Conservation (phyloP, 2,329 filamentous ascomycete species). For the Coniochaeta sp. region DNA sequence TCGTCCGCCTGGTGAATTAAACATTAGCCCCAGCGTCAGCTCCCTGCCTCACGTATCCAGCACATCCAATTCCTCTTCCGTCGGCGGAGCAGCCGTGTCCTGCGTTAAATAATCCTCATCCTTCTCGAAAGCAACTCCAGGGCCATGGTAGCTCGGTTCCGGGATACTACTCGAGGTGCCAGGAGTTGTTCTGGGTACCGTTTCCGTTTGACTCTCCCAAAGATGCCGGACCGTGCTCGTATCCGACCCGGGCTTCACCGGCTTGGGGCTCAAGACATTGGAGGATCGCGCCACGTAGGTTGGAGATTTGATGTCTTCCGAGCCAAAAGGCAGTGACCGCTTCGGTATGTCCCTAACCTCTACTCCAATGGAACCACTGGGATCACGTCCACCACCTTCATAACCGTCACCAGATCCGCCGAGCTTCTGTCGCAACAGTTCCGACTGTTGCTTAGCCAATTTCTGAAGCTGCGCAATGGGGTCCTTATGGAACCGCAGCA, state of each 20-base stretch:
- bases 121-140: conserved; percentile 44
- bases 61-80: conserved; percentile 32
- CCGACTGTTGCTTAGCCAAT: conserved; percentile 59
- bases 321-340: conserved; percentile 45
- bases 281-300: conserved; percentile 34
- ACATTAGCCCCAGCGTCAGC: background rate
- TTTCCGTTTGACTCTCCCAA: conserved; percentile 12
- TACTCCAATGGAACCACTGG: conserved; percentile 4
- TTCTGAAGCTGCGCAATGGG: conserved; percentile 63
- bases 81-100: conserved; percentile 29
- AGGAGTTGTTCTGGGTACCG: conserved; percentile 5
- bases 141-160: conserved; percentile 41
- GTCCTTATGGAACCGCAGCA: conserved; percentile 50
- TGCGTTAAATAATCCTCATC: conserved; percentile 31
- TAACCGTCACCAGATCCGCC: conserved; percentile 20
- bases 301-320: conserved; percentile 36
- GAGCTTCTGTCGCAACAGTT: conserved; percentile 50
- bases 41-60: conserved; percentile 26
- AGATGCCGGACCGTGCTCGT: conserved; percentile 19
- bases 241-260: conserved; percentile 20
- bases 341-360: conserved; percentile 33
- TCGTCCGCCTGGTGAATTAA: background rate
- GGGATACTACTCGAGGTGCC: conserved; percentile 20
- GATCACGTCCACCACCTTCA: background rate
- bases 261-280: conserved; percentile 27